Conservation (phyloP, 2,329 filamentous ascomycete genomes). For the Dactylellina sp. region DNA sequence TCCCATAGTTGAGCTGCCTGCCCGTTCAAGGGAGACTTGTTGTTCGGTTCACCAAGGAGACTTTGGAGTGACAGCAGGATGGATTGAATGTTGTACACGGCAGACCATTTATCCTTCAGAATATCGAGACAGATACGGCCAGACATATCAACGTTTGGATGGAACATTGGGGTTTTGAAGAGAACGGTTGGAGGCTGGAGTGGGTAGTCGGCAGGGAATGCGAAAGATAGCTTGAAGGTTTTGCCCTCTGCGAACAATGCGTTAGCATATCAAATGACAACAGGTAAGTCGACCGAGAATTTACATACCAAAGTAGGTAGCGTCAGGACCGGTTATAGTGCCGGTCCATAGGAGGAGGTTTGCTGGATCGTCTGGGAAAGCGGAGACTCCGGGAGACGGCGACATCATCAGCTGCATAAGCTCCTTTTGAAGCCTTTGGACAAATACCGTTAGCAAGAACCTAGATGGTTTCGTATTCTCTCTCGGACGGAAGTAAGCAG, state of each 20-base stretch:
- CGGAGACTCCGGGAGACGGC: slow-evolving; percentile 89
- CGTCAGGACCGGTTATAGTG: slow-evolving; percentile 89
- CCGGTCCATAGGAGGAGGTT: slow-evolving; percentile 93
- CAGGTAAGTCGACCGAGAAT: neutral
- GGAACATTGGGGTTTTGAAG: slow-evolving; percentile 99
- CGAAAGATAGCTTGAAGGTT: slow-evolving; percentile 90
- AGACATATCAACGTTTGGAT: slow-evolving; percentile 97
- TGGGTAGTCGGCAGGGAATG: slow-evolving; percentile 92
- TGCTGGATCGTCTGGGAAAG: slow-evolving; percentile 89
- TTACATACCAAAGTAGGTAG: slow-evolving; percentile 62
- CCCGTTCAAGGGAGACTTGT: slow-evolving; percentile 92
- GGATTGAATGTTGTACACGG: slow-evolving; percentile 95
- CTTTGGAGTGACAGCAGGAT: slow-evolving; percentile 94
- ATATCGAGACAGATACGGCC: slow-evolving; percentile 98
- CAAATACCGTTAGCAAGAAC: neutral
- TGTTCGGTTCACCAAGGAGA: slow-evolving; percentile 95
- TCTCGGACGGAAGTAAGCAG: neutral
- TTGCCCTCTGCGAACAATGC: slow-evolving; percentile 70
- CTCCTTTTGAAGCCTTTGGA: slow-evolving; percentile 87
- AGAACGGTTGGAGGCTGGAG: slow-evolving; percentile 90
- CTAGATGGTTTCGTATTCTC: neutral
- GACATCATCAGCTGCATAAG: slow-evolving; percentile 99
- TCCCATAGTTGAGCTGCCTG: slow-evolving; percentile 98
- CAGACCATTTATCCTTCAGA: slow-evolving; percentile 96
- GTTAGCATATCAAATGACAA: slow-evolving; percentile 9